Evolutionary conservation across 2,329 filamentous ascomycete genomes (phyloP), one percentile per base, ranked within the genome.

Genomic region (Gyromitra esculenta): DNA sequence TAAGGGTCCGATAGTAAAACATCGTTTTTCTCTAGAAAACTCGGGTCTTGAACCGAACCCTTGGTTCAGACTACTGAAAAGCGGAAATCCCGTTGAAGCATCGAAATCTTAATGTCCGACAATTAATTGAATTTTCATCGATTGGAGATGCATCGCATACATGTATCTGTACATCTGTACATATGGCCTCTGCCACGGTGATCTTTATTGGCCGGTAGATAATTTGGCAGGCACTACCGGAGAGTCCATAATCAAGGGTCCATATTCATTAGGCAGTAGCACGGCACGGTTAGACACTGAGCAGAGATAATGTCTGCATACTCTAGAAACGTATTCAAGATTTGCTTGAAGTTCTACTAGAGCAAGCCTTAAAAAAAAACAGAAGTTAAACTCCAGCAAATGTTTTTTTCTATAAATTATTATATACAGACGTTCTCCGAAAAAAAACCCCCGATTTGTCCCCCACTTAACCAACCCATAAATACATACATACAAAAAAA

Each of bases 401-500:
- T 31, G 0, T 15, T 37, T 45, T 39, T 25, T 59, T 69, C 54
- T 48, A 64, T 35, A 7, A 39, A 56, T 52, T 8, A 39, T 41
- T 37, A 43, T 59, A 48, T 69, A 69, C 41, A 69, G 8, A 50
- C 25, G 15, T 21, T 21, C 52, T 43, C 39, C 8, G 15, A 43
- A 57, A 39, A 37, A 15, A 43, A 57, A 25, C 41, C 50, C 9
- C 18, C 18, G 52, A 41, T 21, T 41, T 56, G 21, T 18, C 52
- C 41, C 21, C 5, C 45, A 48, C 21, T 37, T 37, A 7, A 25
- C 15, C 37, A 25, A 25, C 39, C 54, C 18, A 68, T 56, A 56
- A n/a, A 56, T 56, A 56, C 52, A 69, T 13, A 59, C 13, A 48
- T 18, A 69, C 41, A 60, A 50, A 60, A 43, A 60, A 37, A 59